Conservation (phyloP, 257 asterid species). For the Solanum ahanhuiri region DNA sequence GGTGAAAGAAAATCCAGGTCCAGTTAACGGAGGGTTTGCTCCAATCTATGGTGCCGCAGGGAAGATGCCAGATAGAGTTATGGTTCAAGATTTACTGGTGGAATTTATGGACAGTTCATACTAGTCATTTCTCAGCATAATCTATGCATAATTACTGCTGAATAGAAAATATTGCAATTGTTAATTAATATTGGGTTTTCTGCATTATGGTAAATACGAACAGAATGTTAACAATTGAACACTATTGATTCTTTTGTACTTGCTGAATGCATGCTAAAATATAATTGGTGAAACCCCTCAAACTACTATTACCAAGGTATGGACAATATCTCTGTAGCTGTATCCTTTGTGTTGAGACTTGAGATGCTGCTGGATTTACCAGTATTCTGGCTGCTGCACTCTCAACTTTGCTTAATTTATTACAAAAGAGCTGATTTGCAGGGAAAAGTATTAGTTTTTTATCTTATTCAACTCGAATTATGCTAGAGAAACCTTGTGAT, state of each 20-base stretch:
- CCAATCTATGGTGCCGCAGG: slow-evolving; percentile 99
- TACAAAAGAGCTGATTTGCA: neutral
- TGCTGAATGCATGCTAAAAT: no score
- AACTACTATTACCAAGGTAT: no score
- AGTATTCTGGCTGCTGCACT: neutral
- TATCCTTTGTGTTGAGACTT: neutral
- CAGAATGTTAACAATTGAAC: neutral
- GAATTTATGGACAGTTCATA: slow-evolving; percentile 86
- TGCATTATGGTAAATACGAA: neutral
- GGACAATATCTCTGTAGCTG: no score
- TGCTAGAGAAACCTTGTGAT: neutral
- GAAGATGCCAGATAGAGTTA: slow-evolving; percentile 89
- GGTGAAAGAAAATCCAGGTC: slow-evolving; percentile 96
- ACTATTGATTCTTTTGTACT: neutral
- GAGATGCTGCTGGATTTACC: neutral
- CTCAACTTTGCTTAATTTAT: neutral
- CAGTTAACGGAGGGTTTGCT: slow-evolving; percentile 82
- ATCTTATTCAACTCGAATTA: neutral
- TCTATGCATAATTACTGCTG: neutral
- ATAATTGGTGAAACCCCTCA: no score
- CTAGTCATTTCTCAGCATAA: slow-evolving; percentile 23
- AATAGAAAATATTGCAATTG: neutral
- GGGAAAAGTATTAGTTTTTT: neutral
- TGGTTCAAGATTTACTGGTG: slow-evolving; percentile 79
- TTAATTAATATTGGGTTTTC: neutral